Base-by-base conservation (phyloP, 108 stramenopile species). In the Skeletonema potamos region DNA sequence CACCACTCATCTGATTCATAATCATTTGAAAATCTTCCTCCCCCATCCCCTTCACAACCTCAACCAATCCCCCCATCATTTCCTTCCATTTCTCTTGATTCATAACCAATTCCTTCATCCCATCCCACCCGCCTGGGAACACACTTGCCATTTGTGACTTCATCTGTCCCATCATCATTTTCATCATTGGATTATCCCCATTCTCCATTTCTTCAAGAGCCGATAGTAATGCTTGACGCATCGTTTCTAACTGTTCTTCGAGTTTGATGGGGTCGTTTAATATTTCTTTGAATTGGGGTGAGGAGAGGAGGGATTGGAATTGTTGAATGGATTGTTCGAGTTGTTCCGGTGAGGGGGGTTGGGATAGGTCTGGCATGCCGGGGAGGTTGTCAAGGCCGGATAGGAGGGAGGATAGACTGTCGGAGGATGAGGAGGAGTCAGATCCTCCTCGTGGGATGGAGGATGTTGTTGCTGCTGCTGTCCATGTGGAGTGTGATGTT, bases 321-420 rank as follows among this genome's bases (percentile, higher is more conserved):
- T 79, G 77, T 32, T 69, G 70, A 70, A 79, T 79, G 11, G 77
- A 72, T 67, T 79, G 64, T 70, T 79, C 70, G 57, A 79, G 66
- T 56, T 79, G 77, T 63, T 79, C 70, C 0, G 70, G 65, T 2
- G 77, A 71, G 11, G 77, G 77, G 10, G 68, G 69, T 30, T 71
- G 60, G 48, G 64, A 67, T 8, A 79, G 65, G 34, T 78, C 77
- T 9, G 68, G 64, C 41, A 78, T 55, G 28, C 76, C 69, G 11
- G 68, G 66, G 10, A 63, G 17, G 60, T 18, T 27, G 59, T 30
- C 48, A 39, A 70, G 59, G 27, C 39, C 64, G 24, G 70, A 71
- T 4, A 79, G 66, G 33, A 79, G 77, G 60, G 77, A 79, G 51
- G 54, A 32, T 5, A 65, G 54, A 36, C 66, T n/a, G 41, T 24